These are phyloP conservation scores for Erysimum cheiri DNA, from an alignment of 441 rosid species.

Conservation along the genomic window DNA sequence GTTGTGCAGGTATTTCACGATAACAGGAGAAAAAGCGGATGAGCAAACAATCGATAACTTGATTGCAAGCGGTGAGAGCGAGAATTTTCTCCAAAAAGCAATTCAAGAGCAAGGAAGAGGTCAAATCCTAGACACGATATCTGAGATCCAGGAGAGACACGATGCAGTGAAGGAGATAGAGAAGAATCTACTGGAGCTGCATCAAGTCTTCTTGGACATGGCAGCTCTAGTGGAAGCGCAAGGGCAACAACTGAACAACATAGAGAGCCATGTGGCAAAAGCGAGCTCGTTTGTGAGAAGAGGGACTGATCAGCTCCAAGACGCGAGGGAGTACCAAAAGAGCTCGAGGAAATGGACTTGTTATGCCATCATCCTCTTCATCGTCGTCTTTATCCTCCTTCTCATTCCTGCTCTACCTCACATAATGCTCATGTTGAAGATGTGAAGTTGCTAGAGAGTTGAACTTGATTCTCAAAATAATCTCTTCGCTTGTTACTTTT, in stretches of 20 bases:
- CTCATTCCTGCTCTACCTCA: constrained; percentile 61
- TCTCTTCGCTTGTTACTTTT: constrained; percentile 8
- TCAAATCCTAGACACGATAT: constrained; percentile 75
- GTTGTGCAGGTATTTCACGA: constrained; percentile 66
- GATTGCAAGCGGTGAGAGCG: constrained; percentile 89
- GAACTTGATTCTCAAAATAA: constrained; percentile 54
- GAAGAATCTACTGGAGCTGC: constrained; percentile 80
- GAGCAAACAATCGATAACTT: constrained; percentile 79
- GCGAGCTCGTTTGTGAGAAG: constrained; percentile 87
- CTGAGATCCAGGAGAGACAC: constrained; percentile 92
- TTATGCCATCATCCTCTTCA: constrained; percentile 59
- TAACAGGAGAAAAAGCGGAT: constrained; percentile 77
- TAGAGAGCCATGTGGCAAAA: constrained; percentile 86
- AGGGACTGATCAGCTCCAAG: constrained; percentile 80
- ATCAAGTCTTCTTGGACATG: constrained; percentile 93
- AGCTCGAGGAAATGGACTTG: constrained; percentile 85
- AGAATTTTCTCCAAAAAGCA: constrained; percentile 82
- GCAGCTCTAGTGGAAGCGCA: constrained; percentile 90
- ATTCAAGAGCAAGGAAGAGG: constrained; percentile 96
- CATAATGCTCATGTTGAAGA: constrained; percentile 44
- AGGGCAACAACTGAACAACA: constrained; percentile 84
- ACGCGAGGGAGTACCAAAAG: constrained; percentile 80
- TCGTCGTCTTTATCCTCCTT: constrained; percentile 51
- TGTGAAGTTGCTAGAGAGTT: constrained; percentile 31
- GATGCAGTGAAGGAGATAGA: constrained; percentile 93